A percentile compares a stretch with the other conserved stretches of the same genome.
These are phyloP conservation scores for Periglandula ipomoeae DNA, from an alignment of 2,329 filamentous ascomycete species.

Conservation along the genomic window DNA sequence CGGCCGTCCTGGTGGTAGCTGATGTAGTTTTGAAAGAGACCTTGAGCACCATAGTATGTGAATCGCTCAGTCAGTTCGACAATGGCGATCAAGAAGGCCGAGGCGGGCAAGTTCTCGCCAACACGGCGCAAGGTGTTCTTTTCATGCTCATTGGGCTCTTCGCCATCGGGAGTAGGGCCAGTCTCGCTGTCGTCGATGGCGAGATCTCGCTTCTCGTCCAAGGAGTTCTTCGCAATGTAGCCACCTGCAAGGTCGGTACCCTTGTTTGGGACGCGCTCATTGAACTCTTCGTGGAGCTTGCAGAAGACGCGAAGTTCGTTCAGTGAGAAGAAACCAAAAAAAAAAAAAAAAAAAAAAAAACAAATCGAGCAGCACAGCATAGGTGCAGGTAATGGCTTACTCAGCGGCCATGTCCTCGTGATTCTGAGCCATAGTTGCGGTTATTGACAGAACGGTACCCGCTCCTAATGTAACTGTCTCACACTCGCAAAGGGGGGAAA, in stretches of 20 bases:
- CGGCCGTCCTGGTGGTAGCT: slow-evolving; percentile 22
- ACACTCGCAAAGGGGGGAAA: neutral
- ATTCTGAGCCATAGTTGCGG: slow-evolving; percentile 21
- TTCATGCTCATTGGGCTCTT: slow-evolving; percentile 44
- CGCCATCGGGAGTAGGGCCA: slow-evolving; percentile 32
- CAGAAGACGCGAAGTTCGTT: too few species aligned
- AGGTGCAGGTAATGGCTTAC: slow-evolving; percentile 21
- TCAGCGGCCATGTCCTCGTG: slow-evolving; percentile 24
- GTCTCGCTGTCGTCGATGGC: slow-evolving; percentile 16
- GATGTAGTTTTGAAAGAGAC: slow-evolving; percentile 49
- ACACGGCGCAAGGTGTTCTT: slow-evolving; percentile 40
- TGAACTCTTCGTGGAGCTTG: slow-evolving; percentile 21
- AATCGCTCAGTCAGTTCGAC: slow-evolving; percentile 50
- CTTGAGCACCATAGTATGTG: slow-evolving; percentile 46
- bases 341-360: neutral
- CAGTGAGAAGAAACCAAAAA: too few species aligned
- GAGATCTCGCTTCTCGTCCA: slow-evolving; percentile 17
- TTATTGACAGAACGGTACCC: neutral
- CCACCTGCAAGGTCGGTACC: slow-evolving; percentile 18
- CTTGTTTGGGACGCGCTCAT: slow-evolving; percentile 15
- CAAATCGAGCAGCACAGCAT: neutral
- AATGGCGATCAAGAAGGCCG: slow-evolving; percentile 46
- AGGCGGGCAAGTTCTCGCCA: slow-evolving; percentile 44
- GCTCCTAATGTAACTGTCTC: neutral
- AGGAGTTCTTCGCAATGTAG: slow-evolving; percentile 12